Evolutionary conservation across 1,284 basidiomycete species (phyloP).

Genomic region (Marasmius tenuissimus): DNA sequence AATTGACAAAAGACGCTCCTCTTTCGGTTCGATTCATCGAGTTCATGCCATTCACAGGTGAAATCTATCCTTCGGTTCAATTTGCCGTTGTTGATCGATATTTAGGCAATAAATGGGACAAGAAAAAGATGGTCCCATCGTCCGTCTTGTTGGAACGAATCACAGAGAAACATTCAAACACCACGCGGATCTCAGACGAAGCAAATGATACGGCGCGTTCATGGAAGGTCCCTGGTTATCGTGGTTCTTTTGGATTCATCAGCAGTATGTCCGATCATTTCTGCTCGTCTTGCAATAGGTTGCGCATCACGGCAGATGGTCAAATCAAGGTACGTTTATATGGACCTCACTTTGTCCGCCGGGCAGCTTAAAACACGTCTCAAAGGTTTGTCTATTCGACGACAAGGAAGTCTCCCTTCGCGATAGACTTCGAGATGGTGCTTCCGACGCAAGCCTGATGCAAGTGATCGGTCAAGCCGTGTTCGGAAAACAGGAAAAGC

Average conservation of each 20-base stretch:
- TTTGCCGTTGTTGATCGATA: conserved; percentile 6
- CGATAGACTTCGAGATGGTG: conserved; percentile 67
- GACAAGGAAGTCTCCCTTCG: conserved; percentile 82
- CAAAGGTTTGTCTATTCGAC: conserved; percentile 84
- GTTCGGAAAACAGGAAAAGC: conserved; percentile 77
- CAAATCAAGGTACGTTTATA: conserved; percentile 72
- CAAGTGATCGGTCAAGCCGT: conserved; percentile 68
- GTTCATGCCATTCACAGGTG: conserved; percentile 91
- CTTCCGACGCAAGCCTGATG: conserved; percentile 65
- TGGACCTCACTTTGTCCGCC: background rate
- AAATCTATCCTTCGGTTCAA: conserved; percentile 12
- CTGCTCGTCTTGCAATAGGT: conserved; percentile 81
- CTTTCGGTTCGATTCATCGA: conserved; percentile 87
- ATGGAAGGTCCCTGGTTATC: conserved; percentile 73
- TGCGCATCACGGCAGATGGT: conserved; percentile 85
- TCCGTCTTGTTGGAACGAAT: conserved; percentile 58
- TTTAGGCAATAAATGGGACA: conserved; percentile 86
- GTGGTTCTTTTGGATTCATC: conserved; percentile 84
- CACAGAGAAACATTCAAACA: conserved; percentile 42
- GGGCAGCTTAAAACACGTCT: background rate
- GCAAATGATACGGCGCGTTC: conserved; percentile 81
- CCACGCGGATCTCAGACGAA: conserved; percentile 61
- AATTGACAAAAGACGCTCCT: conserved; percentile 63
- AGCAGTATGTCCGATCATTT: conserved; percentile 93
- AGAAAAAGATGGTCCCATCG: conserved; percentile 79